phyloP scores from a whole-genome alignment of 257 asterid species.

The Nicotiana tabacum region DNA sequence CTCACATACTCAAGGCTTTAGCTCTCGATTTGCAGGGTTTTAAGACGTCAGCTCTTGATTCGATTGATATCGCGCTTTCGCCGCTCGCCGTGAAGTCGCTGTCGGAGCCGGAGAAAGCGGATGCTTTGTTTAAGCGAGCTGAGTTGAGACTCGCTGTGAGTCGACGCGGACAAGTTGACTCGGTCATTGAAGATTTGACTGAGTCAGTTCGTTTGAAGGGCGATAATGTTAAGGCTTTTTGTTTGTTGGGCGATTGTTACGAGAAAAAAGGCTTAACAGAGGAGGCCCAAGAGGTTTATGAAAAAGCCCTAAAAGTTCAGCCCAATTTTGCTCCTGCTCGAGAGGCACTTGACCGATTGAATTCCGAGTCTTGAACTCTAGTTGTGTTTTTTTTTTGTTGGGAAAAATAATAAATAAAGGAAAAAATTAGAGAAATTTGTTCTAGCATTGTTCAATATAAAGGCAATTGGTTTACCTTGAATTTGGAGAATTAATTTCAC shows the following conservation, averaged over 20 bases:
- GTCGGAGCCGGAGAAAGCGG: conserved; percentile 47
- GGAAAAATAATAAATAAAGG: too few species aligned
- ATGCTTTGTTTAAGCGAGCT: conserved; percentile 64
- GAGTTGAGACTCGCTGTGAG: conserved; percentile 39
- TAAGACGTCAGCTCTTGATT: conserved; percentile 53
- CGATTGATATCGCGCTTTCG: conserved; percentile 63
- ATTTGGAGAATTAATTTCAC: too few species aligned
- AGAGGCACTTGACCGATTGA: conserved; percentile 41
- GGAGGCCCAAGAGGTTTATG: conserved; percentile 46
- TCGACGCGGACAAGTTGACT: conserved; percentile 31
- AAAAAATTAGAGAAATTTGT: too few species aligned
- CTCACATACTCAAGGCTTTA: conserved; percentile 62
- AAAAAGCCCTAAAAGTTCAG: conserved; percentile 34
- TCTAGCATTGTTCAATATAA: too few species aligned
- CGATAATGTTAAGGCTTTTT: conserved; percentile 40
- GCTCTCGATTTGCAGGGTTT: conserved; percentile 62
- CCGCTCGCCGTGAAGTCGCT: conserved; percentile 44
- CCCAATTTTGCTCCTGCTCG: conserved; percentile 35
- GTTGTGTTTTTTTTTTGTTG: too few species aligned
- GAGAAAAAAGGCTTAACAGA: conserved; percentile 47
- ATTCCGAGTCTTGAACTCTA: conserved; percentile 3
- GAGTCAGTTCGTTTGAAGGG: conserved; percentile 44
- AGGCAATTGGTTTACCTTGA: too few species aligned
- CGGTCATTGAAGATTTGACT: conserved; percentile 47
- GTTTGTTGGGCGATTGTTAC: conserved; percentile 59